A percentile compares a stretch with the other conserved stretches of the same genome.
phyloP scores from a whole-genome alignment of 176 grass and related monocot species.

The Rhynchospora tenuis region DNA sequence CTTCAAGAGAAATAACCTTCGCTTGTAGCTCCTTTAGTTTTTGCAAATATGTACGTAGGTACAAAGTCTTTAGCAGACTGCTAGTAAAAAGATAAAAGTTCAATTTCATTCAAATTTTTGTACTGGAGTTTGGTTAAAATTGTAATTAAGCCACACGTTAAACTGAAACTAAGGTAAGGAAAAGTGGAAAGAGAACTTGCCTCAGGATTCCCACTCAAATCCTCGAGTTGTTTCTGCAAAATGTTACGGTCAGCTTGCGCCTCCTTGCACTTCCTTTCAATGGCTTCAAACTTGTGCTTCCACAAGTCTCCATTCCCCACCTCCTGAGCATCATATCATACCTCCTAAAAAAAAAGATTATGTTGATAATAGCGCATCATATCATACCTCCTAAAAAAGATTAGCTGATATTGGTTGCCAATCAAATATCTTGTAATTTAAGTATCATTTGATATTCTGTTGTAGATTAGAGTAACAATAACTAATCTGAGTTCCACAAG shows the following conservation, averaged over 20 bases:
- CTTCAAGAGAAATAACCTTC: conserved; percentile 9
- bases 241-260: not conserved
- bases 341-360: too few species aligned
- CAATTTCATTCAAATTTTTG: not conserved
- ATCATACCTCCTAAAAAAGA: too few species aligned
- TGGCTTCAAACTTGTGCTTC: conserved; percentile 8
- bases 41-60: conserved; percentile 15
- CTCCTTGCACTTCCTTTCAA: conserved; percentile 9
- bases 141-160: not conserved
- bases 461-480: too few species aligned
- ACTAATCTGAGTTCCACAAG: too few species aligned
- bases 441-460: too few species aligned
- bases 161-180: not conserved
- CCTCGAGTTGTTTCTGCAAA: not conserved
- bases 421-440: too few species aligned
- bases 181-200: not conserved
- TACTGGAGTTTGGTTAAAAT: not conserved
- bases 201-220: not conserved
- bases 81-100: not conserved
- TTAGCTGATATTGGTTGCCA: too few species aligned
- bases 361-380: too few species aligned
- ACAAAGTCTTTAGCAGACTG: not conserved
- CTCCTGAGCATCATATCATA: too few species aligned
- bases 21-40: conserved; percentile 12
- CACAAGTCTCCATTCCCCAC: not conserved